These are phyloP conservation scores for Neurospora sp. DNA, from an alignment of 495 filamentous ascomycete species.

Conservation along the genomic window DNA sequence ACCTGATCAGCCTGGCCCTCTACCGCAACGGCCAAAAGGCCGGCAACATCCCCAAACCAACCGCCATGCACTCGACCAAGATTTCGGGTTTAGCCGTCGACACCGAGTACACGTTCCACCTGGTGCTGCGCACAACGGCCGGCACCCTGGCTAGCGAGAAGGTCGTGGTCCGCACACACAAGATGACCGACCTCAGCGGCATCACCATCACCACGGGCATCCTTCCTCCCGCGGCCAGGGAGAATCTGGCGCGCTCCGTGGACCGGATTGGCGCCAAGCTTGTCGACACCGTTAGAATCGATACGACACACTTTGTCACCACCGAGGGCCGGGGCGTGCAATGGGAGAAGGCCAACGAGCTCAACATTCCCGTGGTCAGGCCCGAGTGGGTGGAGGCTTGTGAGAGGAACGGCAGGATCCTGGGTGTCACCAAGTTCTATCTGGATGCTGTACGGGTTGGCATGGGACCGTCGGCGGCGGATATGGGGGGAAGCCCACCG, in stretches of 20 bases:
- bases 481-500: conserved; percentile 13
- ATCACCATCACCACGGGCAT: conserved; percentile 92
- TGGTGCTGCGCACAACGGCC: conserved; percentile 83
- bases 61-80: conserved; percentile 84
- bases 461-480: conserved; percentile 13
- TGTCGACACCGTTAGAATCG: conserved; percentile 83
- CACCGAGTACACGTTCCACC: conserved; percentile 89
- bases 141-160: conserved; percentile 78
- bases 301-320: conserved; percentile 98
- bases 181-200: conserved; percentile 95
- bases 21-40: conserved; percentile 96
- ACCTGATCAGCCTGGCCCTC: conserved; percentile 75
- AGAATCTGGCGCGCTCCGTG: conserved; percentile 62
- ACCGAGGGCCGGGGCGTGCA: conserved; percentile 81
- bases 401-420: conserved; percentile 84
- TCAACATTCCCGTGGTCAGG: conserved; percentile 96
- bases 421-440: conserved; percentile 92
- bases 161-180: conserved; percentile 81
- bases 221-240: conserved; percentile 63
- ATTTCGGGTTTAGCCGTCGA: conserved; percentile 94
- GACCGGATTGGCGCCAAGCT: conserved; percentile 89
- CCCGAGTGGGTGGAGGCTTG: conserved; percentile 96
- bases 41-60: conserved; percentile 79
- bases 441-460: conserved; percentile 57
- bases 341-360: conserved; percentile 95